Conservation (phyloP, 768 basidiomycete species). For the Rhodotorula graminis region DNA sequence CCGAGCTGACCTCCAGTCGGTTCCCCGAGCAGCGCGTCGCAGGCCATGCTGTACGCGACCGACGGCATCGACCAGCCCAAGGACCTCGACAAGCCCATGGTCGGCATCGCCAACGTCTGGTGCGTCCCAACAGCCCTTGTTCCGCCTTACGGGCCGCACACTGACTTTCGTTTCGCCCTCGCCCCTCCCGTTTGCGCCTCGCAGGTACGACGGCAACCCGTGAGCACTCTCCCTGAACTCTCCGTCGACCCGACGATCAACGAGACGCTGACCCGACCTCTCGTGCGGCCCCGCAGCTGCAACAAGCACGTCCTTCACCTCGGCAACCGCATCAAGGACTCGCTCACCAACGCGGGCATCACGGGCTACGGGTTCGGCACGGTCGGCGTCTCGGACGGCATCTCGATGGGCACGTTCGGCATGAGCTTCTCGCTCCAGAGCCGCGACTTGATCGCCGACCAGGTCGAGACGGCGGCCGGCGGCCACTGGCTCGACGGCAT, state of each 20-base stretch:
- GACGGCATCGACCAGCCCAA: constrained; percentile 74
- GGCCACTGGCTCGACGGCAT: constrained; percentile 98
- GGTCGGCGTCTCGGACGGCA: constrained; percentile 95
- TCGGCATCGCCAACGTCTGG: constrained; percentile 96
- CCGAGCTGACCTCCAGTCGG: neutral
- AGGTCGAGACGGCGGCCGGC: constrained; percentile 89
- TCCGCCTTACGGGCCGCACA: too few relatives aligned
- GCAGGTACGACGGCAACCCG: constrained; percentile 98
- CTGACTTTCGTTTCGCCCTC: neutral
- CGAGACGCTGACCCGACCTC: constrained; percentile 3
- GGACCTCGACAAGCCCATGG: constrained; percentile 94
- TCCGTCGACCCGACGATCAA: too few relatives aligned
- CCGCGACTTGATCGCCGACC: constrained; percentile 94
- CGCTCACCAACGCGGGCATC: constrained; percentile 61
- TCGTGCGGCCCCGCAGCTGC: constrained; percentile 58
- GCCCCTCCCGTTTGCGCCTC: neutral
- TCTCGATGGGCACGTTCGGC: constrained; percentile 78
- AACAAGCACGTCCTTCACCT: constrained; percentile 87
- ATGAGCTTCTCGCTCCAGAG: constrained; percentile 76
- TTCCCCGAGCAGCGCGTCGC: neutral
- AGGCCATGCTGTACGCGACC: constrained; percentile 99
- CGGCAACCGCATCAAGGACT: constrained; percentile 79
- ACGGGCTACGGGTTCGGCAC: constrained; percentile 98
- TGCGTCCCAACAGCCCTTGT: too few relatives aligned
- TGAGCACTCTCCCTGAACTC: constrained; percentile 51